Base-by-base conservation (phyloP, 225 moss, liverwort and hornwort genomes). In the Sphagnum contortum region DNA sequence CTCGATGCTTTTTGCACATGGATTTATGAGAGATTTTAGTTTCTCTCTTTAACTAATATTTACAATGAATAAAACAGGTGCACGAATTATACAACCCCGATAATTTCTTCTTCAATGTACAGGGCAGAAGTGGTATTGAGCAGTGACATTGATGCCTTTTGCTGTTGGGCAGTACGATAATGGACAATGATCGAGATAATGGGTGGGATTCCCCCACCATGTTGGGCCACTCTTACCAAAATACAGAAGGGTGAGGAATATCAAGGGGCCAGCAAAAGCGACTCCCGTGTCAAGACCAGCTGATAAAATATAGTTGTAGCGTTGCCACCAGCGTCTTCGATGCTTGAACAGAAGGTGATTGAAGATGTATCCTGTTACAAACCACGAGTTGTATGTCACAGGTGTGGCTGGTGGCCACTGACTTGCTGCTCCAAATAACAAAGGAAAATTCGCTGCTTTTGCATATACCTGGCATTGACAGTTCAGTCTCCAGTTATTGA, bases 311-410 rank as follows among this genome's bases (percentile, higher is more conserved):
- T 79, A 75, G 60, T 79, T 79, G 64, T 75, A 79, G 50, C 60
- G 72, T 59, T 67, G 75, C 79, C 79, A 79, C 79, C 75, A 79
- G 52, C 9, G 14, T 57, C 69, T 79, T 9, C 68, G 73, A 50
- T 77, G 71, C 67, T 82, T 70, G 71, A 87, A 90, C 7, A 74
- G 64, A 56, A 83, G 63, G 63, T 63, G 80, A 58, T 90, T 88
- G 79, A 88, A 90, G 11, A 87, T 73, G 70, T 83, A 87, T 49
- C 85, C 80, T 55, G 74, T 72, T 49, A 87, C 69, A 60, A 83
- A 87, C 90, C 90, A 90, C 1, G 87, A 85, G 71, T 79, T 85
- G 74, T 76, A 87, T 48, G 87, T 90, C 3, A 87, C 90, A 44
- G 90, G 71, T 45, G 80, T 79, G 58, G 90, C 90, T 48, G 87